phyloP scores from a whole-genome alignment of 495 filamentous ascomycete genomes.

The Acidomyces sp. region DNA sequence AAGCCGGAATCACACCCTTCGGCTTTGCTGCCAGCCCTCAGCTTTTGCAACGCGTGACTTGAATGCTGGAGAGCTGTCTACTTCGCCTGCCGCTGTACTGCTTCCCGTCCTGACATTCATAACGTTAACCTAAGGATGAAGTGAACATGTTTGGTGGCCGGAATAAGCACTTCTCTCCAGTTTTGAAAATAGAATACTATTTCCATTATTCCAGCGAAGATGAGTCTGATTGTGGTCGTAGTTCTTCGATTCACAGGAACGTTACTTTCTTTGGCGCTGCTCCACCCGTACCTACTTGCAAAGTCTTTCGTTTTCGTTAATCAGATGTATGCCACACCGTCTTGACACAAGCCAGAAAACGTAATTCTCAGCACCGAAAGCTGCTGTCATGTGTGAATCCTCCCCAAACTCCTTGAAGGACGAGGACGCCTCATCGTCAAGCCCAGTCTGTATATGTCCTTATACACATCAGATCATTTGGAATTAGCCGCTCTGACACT shows the following conservation, averaged over 20 bases:
- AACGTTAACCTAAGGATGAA: background rate
- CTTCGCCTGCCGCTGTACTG: too few species aligned
- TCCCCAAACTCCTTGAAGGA: constrained; percentile 23
- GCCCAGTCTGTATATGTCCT: constrained; percentile 31
- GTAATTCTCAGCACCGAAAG: constrained; percentile 26
- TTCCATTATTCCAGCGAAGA: too few species aligned
- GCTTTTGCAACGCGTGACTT: too few species aligned
- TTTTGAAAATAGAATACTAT: background rate
- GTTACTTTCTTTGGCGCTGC: background rate
- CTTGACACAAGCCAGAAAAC: background rate
- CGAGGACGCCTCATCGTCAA: constrained; percentile 23
- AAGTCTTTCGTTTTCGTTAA: background rate
- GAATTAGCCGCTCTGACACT: constrained; percentile 44
- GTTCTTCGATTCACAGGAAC: background rate
- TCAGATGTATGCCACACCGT: background rate
- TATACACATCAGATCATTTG: constrained; percentile 39
- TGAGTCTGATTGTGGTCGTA: background rate
- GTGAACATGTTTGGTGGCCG: background rate
- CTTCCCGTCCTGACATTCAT: too few species aligned
- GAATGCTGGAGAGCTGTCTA: too few species aligned
- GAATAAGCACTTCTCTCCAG: background rate
- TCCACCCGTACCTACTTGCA: background rate
- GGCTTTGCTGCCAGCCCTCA: too few species aligned
- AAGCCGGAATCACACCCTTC: too few species aligned
- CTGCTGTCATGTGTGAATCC: constrained; percentile 21